Percentiles rank a stretch among this genome's conserved stretches.
phyloP scores from a whole-genome alignment of 768 basidiomycete genomes.

The Podaxis rugospora region DNA sequence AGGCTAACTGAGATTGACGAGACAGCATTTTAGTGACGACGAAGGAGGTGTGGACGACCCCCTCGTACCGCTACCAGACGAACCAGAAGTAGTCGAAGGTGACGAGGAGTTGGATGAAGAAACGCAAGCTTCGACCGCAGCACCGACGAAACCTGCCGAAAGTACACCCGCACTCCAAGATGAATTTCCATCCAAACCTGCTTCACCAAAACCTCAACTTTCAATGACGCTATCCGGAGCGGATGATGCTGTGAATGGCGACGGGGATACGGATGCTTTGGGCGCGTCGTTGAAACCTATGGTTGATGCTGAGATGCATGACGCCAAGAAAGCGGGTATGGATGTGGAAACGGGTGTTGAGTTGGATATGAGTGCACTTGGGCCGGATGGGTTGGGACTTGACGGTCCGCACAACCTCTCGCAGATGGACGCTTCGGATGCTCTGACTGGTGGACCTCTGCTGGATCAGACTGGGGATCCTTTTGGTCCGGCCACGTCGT shows the following conservation, averaged over 20 bases:
- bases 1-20: neutral
- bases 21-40: slow-evolving; percentile 84
- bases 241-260: slow-evolving; percentile 23
- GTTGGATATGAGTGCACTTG: slow-evolving; percentile 62
- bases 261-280: slow-evolving; percentile 34
- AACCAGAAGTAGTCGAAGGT: slow-evolving; percentile 70
- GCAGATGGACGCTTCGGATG: slow-evolving; percentile 50
- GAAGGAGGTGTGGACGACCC: slow-evolving; percentile 79
- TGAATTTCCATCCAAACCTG: slow-evolving; percentile 48
- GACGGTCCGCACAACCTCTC: slow-evolving; percentile 50
- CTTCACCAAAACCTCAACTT: slow-evolving; percentile 66
- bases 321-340: slow-evolving; percentile 31
- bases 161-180: slow-evolving; percentile 25
- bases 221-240: slow-evolving; percentile 42
- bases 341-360: slow-evolving; percentile 38
- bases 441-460: slow-evolving; percentile 52
- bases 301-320: slow-evolving; percentile 37
- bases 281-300: slow-evolving; percentile 55
- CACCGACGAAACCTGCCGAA: slow-evolving; percentile 35
- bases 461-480: slow-evolving; percentile 62
- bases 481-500: slow-evolving; percentile 34
- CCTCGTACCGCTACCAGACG: slow-evolving; percentile 73
- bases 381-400: slow-evolving; percentile 58
- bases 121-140: slow-evolving; percentile 34
- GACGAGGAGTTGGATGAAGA: slow-evolving; percentile 79